Evolutionary conservation across 2,329 filamentous ascomycete genomes (phyloP).

Genomic region (Penicillium fuscoglaucum): DNA sequence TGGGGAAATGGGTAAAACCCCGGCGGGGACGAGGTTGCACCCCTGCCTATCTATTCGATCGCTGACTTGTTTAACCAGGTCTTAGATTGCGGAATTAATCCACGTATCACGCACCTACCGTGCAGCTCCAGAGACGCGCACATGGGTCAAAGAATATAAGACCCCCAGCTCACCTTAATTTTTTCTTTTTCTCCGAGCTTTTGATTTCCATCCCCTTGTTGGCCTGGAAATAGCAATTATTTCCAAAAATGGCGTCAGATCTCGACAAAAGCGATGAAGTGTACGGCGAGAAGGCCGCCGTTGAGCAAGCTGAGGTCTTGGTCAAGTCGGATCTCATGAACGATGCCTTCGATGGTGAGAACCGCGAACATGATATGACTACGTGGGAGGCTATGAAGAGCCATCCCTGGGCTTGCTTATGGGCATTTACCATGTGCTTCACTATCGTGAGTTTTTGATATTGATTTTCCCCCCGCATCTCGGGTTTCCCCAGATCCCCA

Average conservation of each 20-base stretch:
- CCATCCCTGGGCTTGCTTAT: slow-evolving; percentile 50
- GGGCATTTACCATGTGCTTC: slow-evolving; percentile 53
- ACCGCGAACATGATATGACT: slow-evolving; percentile 45
- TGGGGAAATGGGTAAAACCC: background rate
- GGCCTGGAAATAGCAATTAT: background rate
- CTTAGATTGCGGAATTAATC: background rate
- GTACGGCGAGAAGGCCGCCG: slow-evolving; percentile 20
- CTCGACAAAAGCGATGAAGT: background rate
- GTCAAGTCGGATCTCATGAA: slow-evolving; percentile 42
- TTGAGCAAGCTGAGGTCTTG: slow-evolving; percentile 39
- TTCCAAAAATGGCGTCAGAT: slow-evolving; percentile 2
- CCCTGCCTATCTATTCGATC: background rate
- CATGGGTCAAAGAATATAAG: background rate
- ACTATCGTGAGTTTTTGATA: slow-evolving; percentile 46
- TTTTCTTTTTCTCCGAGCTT: background rate
- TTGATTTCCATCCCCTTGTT: background rate
- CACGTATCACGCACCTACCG: slow-evolving; percentile 6
- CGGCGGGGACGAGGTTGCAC: background rate
- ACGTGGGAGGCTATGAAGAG: slow-evolving; percentile 41
- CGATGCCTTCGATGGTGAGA: slow-evolving; percentile 47
- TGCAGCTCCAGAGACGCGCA: background rate
- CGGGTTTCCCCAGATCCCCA: background rate
- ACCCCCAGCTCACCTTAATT: background rate
- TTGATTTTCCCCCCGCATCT: background rate
- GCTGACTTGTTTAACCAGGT: background rate